A percentile compares a stretch with the other conserved stretches of the same genome.
Conservation (phyloP, 2,329 filamentous ascomycete genomes). For the Ceratocystiopsis minuta region DNA sequence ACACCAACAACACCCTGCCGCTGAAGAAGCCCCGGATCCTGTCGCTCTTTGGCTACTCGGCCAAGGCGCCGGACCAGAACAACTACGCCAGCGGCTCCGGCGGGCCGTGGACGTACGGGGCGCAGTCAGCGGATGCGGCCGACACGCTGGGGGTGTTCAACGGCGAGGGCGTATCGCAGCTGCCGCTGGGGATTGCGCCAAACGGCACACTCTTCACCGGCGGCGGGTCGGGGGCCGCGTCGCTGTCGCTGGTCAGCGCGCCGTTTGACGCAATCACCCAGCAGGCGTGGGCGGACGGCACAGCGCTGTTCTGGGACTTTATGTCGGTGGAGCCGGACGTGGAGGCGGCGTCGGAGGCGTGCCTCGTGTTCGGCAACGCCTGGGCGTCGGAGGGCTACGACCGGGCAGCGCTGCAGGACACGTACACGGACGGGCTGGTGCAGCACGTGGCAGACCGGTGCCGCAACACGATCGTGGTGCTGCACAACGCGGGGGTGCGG, state of each 20-base stretch:
- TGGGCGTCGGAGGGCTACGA: conserved; percentile 48
- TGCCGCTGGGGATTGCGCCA: conserved; percentile 14
- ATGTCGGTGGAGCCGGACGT: conserved; percentile 27
- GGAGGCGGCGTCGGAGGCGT: conserved; percentile 38
- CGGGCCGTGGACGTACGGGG: conserved; percentile 22
- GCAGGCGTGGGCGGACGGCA: conserved; percentile 35
- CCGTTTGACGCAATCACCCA: conserved; percentile 37
- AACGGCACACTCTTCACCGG: conserved; percentile 26
- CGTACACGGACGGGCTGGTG: conserved; percentile 32
- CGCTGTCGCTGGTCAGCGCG: conserved; percentile 24
- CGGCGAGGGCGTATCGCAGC: neutral
- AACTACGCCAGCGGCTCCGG: conserved; percentile 18
- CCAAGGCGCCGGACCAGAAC: conserved; percentile 25
- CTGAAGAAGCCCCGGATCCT: conserved; percentile 30
- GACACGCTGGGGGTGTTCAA: conserved; percentile 2
- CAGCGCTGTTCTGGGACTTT: conserved; percentile 42
- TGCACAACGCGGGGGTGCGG: conserved; percentile 40
- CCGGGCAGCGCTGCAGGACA: conserved; percentile 38
- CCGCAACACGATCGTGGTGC: conserved; percentile 28
- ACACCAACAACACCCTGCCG: conserved; percentile 35
- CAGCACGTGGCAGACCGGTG: conserved; percentile 30
- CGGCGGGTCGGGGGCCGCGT: conserved; percentile 18
- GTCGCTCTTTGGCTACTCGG: conserved; percentile 46
- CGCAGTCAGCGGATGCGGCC: conserved; percentile 14
- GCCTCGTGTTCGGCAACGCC: conserved; percentile 40